Percentiles rank a stretch among this genome's conserved stretches.
phyloP scores from a whole-genome alignment of 192 early-diverging fungal genomes.

The Irineochytrium annulatum region DNA sequence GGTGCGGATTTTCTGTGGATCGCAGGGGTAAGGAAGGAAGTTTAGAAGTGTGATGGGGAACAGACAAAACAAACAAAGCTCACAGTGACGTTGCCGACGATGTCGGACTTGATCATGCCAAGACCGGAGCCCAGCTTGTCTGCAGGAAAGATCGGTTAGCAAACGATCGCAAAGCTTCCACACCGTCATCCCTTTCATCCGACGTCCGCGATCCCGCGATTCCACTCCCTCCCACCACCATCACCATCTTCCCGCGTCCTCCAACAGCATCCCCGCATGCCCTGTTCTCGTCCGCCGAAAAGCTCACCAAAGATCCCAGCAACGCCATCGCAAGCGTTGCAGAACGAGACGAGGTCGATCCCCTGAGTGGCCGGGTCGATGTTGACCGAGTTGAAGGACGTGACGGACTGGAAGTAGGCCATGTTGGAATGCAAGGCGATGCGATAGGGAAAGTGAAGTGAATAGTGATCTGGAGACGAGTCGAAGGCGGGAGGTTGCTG shows the following conservation, averaged over 20 bases:
- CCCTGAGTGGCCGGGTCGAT: constrained; percentile 7
- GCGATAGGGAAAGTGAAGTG: too few species aligned
- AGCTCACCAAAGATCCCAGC: constrained; percentile 15
- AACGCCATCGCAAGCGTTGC: constrained; percentile 19
- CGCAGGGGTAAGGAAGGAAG: background rate
- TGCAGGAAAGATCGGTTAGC: constrained; percentile 1
- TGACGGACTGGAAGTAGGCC: constrained; percentile 8
- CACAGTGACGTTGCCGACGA: constrained; percentile 87
- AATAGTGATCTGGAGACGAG: too few species aligned
- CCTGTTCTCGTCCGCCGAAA: too few species aligned
- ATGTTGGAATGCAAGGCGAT: too few species aligned
- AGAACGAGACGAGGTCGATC: constrained; percentile 14
- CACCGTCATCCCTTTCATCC: background rate
- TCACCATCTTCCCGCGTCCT: background rate
- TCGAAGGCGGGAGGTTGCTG: too few species aligned
- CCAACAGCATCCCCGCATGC: background rate
- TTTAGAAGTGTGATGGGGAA: background rate
- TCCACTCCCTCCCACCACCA: background rate
- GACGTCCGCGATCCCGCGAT: background rate
- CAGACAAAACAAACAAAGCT: constrained; percentile 5
- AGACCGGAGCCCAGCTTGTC: constrained; percentile 63
- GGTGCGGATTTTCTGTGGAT: constrained; percentile 71
- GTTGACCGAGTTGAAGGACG: constrained; percentile 4
- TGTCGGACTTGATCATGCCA: constrained; percentile 82
- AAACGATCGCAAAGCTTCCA: background rate